Conservation (phyloP, 768 basidiomycete species). For the Naganishia vishniacii region DNA sequence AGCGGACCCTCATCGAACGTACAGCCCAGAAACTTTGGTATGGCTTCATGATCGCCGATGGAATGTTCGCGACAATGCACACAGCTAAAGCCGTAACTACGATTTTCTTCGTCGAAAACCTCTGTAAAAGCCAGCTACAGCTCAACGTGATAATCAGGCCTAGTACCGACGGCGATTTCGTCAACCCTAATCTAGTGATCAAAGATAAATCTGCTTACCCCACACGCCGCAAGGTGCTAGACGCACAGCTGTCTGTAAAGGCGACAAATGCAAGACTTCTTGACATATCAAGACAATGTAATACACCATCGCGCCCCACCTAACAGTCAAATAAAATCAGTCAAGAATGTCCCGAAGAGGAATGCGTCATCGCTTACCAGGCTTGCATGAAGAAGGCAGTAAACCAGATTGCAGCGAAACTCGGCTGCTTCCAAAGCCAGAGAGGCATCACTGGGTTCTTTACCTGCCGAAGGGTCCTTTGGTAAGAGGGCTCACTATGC, state of each 20-base stretch:
- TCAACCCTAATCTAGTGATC: background rate
- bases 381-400: slow-evolving; percentile 30
- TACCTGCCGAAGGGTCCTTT: background rate
- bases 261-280: slow-evolving; percentile 18
- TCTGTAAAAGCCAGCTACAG: slow-evolving; percentile 4
- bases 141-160: background rate
- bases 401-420: slow-evolving; percentile 30
- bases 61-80: slow-evolving; percentile 26
- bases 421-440: slow-evolving; percentile 22
- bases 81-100: slow-evolving; percentile 19
- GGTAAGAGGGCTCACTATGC: background rate
- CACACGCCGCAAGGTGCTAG: slow-evolving; percentile 26
- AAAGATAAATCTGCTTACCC: background rate
- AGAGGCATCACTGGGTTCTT: slow-evolving; percentile 30
- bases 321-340: background rate
- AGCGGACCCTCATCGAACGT: background rate
- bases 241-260: slow-evolving; percentile 16
- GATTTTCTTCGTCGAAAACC: slow-evolving; percentile 22
- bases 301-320: slow-evolving; percentile 4
- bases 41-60: slow-evolving; percentile 23
- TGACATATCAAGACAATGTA: slow-evolving; percentile 20
- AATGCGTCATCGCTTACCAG: slow-evolving; percentile 16
- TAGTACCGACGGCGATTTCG: background rate
- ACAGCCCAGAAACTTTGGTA: slow-evolving; percentile 26
- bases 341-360: too few relatives aligned